Conservation (phyloP, 805 yeast species). For the Metschnikowia similis region DNA sequence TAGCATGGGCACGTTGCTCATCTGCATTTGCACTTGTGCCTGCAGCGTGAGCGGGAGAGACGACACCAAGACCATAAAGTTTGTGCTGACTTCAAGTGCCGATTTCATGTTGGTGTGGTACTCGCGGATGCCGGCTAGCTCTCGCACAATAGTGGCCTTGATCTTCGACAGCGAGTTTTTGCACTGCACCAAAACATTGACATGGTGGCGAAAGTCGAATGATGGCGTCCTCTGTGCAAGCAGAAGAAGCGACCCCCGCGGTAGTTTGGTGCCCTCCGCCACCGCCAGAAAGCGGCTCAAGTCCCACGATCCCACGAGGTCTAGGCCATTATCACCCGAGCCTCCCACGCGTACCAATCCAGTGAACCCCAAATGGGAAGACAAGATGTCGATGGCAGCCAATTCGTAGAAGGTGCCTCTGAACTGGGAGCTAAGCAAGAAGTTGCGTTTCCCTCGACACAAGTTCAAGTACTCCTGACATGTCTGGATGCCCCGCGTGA, state of each 20-base stretch:
- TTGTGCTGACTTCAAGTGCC: slow-evolving; percentile 14
- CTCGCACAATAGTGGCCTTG: slow-evolving; percentile 47
- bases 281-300: slow-evolving; percentile 12
- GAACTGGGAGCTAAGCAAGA: slow-evolving; percentile 40
- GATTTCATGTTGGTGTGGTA: slow-evolving; percentile 25
- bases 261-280: background rate
- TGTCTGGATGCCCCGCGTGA: slow-evolving; percentile 16
- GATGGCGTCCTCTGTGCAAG: slow-evolving; percentile 5
- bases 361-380: slow-evolving; percentile 32
- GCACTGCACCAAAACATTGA: slow-evolving; percentile 51
- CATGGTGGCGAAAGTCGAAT: slow-evolving; percentile 21
- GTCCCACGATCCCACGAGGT: slow-evolving; percentile 52
- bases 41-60: slow-evolving; percentile 46
- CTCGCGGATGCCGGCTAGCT: slow-evolving; percentile 48
- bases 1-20: slow-evolving; percentile 43
- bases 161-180: slow-evolving; percentile 44
- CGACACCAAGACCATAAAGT: slow-evolving; percentile 42
- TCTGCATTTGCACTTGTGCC: slow-evolving; percentile 43
- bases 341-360: slow-evolving; percentile 49
- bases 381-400: slow-evolving; percentile 36
- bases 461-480: slow-evolving; percentile 27
- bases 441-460: slow-evolving; percentile 21
- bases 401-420: slow-evolving; percentile 56
- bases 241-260: slow-evolving; percentile 8
- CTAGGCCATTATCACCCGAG: slow-evolving; percentile 54